Percentiles rank a stretch among this genome's conserved stretches.
Conservation (phyloP, 2,329 filamentous ascomycete species). For the Microsporum ferrugineum region DNA sequence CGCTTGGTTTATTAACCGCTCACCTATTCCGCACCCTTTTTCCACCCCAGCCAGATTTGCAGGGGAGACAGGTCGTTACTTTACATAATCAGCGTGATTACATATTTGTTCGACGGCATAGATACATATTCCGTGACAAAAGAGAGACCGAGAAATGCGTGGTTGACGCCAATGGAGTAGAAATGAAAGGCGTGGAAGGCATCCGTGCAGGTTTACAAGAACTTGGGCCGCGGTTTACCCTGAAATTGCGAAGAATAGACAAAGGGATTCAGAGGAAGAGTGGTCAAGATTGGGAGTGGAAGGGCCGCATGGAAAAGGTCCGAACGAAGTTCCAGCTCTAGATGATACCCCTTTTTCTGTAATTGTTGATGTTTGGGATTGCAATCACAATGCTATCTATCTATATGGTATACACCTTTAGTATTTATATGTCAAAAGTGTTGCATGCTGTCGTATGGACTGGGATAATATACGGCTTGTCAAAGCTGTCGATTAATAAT, state of each 20-base stretch:
- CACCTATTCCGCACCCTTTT: conserved; percentile 71
- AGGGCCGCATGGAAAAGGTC: conserved; percentile 85
- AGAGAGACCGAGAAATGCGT: conserved; percentile 77
- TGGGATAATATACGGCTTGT: no score
- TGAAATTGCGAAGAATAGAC: conserved; percentile 84
- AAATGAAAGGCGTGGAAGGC: conserved; percentile 71
- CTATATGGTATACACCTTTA: not conserved
- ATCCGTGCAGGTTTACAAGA: conserved; percentile 85
- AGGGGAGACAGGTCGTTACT: conserved; percentile 80
- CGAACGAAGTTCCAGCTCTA: conserved; percentile 87
- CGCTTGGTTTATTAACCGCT: conserved; percentile 76
- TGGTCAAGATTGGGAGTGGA: conserved; percentile 93
- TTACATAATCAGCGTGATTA: conserved; percentile 93
- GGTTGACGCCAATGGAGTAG: conserved; percentile 66
- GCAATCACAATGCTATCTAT: not conserved
- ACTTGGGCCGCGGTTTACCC: conserved; percentile 67
- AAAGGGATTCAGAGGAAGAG: conserved; percentile 68
- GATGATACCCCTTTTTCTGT: not conserved
- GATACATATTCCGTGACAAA: conserved; percentile 90
- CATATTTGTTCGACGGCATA: conserved; percentile 81
- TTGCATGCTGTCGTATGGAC: no score
- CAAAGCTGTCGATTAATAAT: no score
- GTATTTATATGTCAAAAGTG: no score
- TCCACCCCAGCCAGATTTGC: conserved; percentile 69
- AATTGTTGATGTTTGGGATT: not conserved